Base-by-base conservation (phyloP, 2,329 filamentous ascomycete species). In the Arthrobotrys pseudoclavata region DNA sequence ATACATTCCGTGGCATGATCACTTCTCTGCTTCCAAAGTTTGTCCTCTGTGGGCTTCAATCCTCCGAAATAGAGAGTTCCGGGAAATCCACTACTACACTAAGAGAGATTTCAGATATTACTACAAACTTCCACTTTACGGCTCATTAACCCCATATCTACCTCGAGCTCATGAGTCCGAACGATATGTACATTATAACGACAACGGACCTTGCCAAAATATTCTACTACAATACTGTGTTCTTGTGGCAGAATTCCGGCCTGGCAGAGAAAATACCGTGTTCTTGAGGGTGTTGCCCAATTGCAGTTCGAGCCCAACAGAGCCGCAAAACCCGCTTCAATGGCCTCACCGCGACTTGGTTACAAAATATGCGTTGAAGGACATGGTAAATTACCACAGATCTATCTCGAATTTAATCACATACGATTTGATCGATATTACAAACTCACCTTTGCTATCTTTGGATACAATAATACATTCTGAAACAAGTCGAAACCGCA, bases 381-480 rank as follows among this genome's bases (percentile, higher is more conserved):
- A 22, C 7, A 48, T 48, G 45, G 9, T 12, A 6, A n/a, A n/a
- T 15, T 48, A 48, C 18, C 18, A 48, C 10, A 22, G 9, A 20
- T 48, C 45, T 22, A 48, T 48, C 10, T 20, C 9, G 18, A n/a
- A 9, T 48, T 22, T 12, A 12, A 48, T 22, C 18, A 48, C 45
- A 12, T 48, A 48, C 48, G 48, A 15, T 40, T 62, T 60, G 13
- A 48, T 52, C 20, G 67, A 69, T 47, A 69, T 69, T 22, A 62
- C 55, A 12, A 34, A 62, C 5, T 62, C 67, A 34, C 55, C 67
- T n/a, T 31, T 69, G 45, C 15, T 69, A 15, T 52, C 67, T 0
- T 34, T 5, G 31, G 67, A 69, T 42, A 62, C 26, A 20, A 53
- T 62, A 20, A 53, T 52, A 31, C 52, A 22, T 29, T 34, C 31